These are phyloP conservation scores for Chalaropsis ovoidea DNA, from an alignment of 2,329 filamentous ascomycete species.

Conservation along the genomic window DNA sequence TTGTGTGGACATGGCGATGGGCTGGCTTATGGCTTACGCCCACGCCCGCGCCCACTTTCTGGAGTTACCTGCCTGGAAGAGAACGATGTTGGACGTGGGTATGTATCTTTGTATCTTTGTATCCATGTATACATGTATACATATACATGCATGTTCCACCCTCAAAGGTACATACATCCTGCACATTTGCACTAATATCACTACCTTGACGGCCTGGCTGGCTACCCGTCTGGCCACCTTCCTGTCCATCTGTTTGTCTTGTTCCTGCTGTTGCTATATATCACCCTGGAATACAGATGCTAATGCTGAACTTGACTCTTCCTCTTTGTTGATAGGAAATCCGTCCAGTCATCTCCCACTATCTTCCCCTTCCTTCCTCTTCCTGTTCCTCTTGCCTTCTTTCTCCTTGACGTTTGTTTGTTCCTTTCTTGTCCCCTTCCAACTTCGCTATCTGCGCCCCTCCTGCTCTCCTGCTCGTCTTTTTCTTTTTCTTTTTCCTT, in stretches of 20 bases:
- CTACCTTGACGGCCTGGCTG: conserved; percentile 4
- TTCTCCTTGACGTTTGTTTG: background rate
- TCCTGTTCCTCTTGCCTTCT: background rate
- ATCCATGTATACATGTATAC: background rate
- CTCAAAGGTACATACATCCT: background rate
- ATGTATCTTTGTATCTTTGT: background rate
- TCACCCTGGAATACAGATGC: background rate
- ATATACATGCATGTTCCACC: background rate
- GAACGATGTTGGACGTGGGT: too few species aligned
- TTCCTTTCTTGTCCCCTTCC: conserved; percentile 1
- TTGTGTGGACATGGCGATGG: too few species aligned
- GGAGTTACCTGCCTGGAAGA: too few species aligned
- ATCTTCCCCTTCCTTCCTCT: background rate
- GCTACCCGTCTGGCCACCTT: background rate
- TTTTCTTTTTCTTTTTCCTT: conserved; percentile 17
- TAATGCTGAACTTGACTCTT: background rate
- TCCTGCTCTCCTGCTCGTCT: background rate
- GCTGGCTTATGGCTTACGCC: too few species aligned
- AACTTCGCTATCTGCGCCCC: background rate
- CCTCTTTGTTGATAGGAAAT: background rate
- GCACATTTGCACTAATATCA: background rate
- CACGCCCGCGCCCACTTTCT: too few species aligned
- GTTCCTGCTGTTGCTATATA: background rate
- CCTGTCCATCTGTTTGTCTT: background rate
- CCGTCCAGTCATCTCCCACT: background rate